Conservation (phyloP, 495 filamentous ascomycete genomes). For the Penicillium lagena region DNA sequence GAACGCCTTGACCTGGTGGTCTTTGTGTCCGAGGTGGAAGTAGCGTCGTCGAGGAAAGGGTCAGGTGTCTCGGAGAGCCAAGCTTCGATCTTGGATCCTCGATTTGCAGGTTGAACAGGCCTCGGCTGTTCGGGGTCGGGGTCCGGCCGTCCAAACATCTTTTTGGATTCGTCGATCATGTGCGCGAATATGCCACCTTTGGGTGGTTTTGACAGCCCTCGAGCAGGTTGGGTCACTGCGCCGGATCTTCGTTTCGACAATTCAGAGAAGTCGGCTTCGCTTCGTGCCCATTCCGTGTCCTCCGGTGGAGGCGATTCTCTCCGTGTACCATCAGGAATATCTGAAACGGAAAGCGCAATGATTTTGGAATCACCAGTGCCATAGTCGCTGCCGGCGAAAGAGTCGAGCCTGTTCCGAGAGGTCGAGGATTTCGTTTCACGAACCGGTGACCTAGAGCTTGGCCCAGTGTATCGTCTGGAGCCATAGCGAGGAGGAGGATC, state of each 20-base stretch:
- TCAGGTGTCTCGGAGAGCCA: conserved; percentile 71
- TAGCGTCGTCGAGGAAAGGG: conserved; percentile 56
- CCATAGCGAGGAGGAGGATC: conserved; percentile 5
- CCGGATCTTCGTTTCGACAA: conserved; percentile 22
- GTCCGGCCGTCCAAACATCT: conserved; percentile 41
- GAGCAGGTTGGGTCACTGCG: conserved; percentile 12
- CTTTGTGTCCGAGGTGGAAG: conserved; percentile 33
- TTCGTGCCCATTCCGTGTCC: conserved; percentile 35
- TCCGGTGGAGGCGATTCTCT: conserved; percentile 21
- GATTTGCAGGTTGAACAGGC: conserved; percentile 25
- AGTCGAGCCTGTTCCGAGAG: not conserved
- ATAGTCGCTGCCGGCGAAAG: too few relatives aligned
- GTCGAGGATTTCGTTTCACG: conserved; percentile 13
- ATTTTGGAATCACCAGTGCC: too few relatives aligned
- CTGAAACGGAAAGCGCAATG: conserved; percentile 4
- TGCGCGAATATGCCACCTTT: conserved; percentile 45
- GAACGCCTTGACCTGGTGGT: conserved; percentile 23
- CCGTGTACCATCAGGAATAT: conserved; percentile 17
- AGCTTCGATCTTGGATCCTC: conserved; percentile 59
- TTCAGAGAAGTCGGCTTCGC: conserved; percentile 41
- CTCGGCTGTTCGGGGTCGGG: conserved; percentile 44
- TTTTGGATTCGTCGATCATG: conserved; percentile 45
- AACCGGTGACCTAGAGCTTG: conserved; percentile 1
- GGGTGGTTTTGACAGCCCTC: conserved; percentile 28
- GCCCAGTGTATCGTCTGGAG: conserved; percentile 1